Evolutionary conservation across 1,284 basidiomycete species (phyloP).

Genomic region (Microbotryum intermedium): DNA sequence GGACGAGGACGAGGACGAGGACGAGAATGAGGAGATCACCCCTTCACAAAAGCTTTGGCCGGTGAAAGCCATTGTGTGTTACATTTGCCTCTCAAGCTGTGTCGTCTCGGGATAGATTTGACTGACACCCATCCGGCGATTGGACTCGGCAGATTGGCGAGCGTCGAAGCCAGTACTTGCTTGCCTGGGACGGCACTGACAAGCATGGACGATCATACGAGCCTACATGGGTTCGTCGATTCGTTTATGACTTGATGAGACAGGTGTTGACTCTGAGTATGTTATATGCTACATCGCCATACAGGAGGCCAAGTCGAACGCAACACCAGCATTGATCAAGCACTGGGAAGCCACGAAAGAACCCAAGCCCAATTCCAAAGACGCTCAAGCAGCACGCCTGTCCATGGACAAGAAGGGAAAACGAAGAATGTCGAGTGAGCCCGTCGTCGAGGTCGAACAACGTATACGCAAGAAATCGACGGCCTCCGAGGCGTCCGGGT

Average conservation of each 20-base stretch:
- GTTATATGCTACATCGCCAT: too few relatives aligned
- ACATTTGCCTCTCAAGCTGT: background rate
- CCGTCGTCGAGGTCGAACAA: background rate
- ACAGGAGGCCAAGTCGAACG: constrained; percentile 25
- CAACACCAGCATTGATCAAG: constrained; percentile 2
- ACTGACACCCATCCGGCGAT: background rate
- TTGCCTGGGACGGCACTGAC: constrained; percentile 21
- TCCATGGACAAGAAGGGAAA: background rate
- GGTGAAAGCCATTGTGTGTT: constrained; percentile 13
- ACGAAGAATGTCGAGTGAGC: background rate
- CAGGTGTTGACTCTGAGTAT: background rate
- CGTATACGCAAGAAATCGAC: background rate
- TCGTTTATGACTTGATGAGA: too few relatives aligned
- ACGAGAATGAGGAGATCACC: background rate
- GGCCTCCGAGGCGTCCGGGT: background rate
- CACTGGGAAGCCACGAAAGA: constrained; percentile 3
- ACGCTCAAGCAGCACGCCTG: background rate
- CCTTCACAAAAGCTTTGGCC: constrained; percentile 16
- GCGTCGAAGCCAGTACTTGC: constrained; percentile 1
- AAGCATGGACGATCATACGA: constrained; percentile 7
- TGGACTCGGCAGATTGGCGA: constrained; percentile 11
- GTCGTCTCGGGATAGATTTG: too few relatives aligned
- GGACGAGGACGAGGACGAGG: background rate
- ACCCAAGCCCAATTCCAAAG: background rate
- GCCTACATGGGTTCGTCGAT: constrained; percentile 18